Evolutionary conservation across 371 early-diverging fungal species (phyloP).

Genomic region (Mucor indicus): DNA sequence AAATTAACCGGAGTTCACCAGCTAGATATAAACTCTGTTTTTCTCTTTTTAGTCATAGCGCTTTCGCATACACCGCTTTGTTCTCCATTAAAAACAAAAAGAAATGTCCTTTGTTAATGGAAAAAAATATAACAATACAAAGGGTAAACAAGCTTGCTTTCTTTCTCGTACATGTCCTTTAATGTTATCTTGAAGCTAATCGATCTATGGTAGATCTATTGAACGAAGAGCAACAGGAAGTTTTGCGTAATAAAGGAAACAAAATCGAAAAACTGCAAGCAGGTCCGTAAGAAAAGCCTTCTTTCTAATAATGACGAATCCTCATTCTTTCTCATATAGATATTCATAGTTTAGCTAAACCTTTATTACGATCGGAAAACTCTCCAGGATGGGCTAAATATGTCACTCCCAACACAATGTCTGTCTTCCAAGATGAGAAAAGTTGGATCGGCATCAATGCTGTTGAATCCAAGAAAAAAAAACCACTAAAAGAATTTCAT

Average conservation of each 20-base stretch:
- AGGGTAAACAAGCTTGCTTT: too few species aligned
- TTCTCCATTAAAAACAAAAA: too few species aligned
- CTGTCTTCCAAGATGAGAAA: slow-evolving; percentile 41
- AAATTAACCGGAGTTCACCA: too few species aligned
- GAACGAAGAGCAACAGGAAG: slow-evolving; percentile 42
- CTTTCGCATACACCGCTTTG: too few species aligned
- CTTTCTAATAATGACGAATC: too few species aligned
- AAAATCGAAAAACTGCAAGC: slow-evolving; percentile 42
- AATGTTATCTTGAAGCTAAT: too few species aligned
- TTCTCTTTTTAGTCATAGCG: too few species aligned
- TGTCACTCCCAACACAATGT: slow-evolving; percentile 39
- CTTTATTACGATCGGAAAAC: slow-evolving; percentile 23
- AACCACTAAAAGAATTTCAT: slow-evolving; percentile 12
- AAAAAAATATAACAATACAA: too few species aligned
- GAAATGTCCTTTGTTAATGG: too few species aligned
- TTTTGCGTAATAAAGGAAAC: slow-evolving; percentile 30
- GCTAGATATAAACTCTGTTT: too few species aligned
- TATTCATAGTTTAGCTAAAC: slow-evolving; percentile 32
- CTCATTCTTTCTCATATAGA: slow-evolving; percentile 26
- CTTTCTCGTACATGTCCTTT: too few species aligned
- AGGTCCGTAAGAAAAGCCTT: slow-evolving; percentile 27
- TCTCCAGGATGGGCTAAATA: slow-evolving; percentile 35
- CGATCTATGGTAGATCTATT: slow-evolving; percentile 30
- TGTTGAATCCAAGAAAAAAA: slow-evolving; percentile 6
- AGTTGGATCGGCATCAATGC: slow-evolving; percentile 29